Evolutionary conservation across 1,284 basidiomycete species (phyloP).

Genomic region (Moesziomyces parantarcticus): DNA sequence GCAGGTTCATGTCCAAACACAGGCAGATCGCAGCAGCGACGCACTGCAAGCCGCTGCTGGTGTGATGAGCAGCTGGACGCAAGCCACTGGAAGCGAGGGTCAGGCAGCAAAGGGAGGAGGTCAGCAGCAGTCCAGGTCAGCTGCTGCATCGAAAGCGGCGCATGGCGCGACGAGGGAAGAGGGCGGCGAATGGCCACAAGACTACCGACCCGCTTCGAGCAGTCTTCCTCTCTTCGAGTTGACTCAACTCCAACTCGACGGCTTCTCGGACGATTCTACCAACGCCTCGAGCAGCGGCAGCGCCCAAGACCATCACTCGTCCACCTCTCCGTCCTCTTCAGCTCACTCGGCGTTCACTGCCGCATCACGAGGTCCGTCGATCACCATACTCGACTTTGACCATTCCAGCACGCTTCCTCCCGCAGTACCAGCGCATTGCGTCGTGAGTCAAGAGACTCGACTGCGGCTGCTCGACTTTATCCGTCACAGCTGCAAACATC

Average conservation of each 20-base stretch:
- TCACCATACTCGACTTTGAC: no score
- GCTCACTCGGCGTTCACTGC: no score
- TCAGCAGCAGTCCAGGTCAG: no score
- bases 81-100: no score
- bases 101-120: no score
- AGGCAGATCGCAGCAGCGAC: not conserved
- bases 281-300: not conserved
- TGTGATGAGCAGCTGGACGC: no score
- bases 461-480: not conserved
- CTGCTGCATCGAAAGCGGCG: no score
- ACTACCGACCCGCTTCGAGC: slow-evolving; percentile 5
- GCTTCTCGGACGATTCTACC: no score
- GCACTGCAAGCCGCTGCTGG: not conserved
- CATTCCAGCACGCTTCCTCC: no score
- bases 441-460: slow-evolving; percentile 4
- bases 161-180: not conserved
- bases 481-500: not conserved
- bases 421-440: no score
- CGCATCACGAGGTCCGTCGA: no score
- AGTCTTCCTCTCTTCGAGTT: slow-evolving; percentile 10
- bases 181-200: slow-evolving; percentile 11
- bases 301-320: not conserved
- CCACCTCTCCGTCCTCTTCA: not conserved
- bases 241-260: not conserved
- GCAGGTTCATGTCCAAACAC: not conserved